These are phyloP conservation scores for Phytopythium vexans DNA, from an alignment of 352 stramenopile species.

Conservation along the genomic window DNA sequence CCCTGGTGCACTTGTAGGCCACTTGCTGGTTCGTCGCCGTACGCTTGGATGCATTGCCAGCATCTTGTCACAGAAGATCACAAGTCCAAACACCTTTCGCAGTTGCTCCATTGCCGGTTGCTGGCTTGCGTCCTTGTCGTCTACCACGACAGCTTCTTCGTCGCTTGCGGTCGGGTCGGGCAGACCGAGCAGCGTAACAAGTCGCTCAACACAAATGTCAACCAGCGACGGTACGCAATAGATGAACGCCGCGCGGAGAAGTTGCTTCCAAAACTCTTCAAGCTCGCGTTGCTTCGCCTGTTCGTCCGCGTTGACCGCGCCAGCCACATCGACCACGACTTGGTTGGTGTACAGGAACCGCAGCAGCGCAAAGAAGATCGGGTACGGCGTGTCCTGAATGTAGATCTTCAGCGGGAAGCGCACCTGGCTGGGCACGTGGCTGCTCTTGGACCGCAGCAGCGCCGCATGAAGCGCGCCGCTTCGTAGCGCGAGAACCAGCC, in stretches of 20 bases:
- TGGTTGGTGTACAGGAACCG: slow-evolving; percentile 82
- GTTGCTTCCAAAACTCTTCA: slow-evolving; percentile 60
- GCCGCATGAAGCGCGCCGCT: slow-evolving; percentile 68
- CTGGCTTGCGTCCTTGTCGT: background rate
- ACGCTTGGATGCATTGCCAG: slow-evolving; percentile 34
- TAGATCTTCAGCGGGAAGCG: slow-evolving; percentile 81
- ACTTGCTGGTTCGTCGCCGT: slow-evolving; percentile 9
- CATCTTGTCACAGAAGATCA: slow-evolving; percentile 62
- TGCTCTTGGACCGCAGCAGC: slow-evolving; percentile 66
- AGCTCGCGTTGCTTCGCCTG: slow-evolving; percentile 8
- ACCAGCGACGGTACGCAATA: slow-evolving; percentile 70
- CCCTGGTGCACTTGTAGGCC: background rate
- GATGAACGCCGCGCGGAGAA: slow-evolving; percentile 65
- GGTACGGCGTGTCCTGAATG: slow-evolving; percentile 77
- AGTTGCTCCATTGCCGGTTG: slow-evolving; percentile 14
- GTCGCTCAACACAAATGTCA: slow-evolving; percentile 52
- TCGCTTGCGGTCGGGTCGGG: background rate
- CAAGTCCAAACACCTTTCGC: slow-evolving; percentile 30
- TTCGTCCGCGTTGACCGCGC: background rate
- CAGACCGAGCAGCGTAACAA: slow-evolving; percentile 27
- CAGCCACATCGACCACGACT: slow-evolving; percentile 8
- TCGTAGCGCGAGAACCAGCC: slow-evolving; percentile 66
- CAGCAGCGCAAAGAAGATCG: slow-evolving; percentile 65
- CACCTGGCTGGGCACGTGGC: slow-evolving; percentile 58
- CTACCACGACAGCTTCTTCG: slow-evolving; percentile 3